Conservation (phyloP, 306 rosid species). For the Biancaea sappan region DNA sequence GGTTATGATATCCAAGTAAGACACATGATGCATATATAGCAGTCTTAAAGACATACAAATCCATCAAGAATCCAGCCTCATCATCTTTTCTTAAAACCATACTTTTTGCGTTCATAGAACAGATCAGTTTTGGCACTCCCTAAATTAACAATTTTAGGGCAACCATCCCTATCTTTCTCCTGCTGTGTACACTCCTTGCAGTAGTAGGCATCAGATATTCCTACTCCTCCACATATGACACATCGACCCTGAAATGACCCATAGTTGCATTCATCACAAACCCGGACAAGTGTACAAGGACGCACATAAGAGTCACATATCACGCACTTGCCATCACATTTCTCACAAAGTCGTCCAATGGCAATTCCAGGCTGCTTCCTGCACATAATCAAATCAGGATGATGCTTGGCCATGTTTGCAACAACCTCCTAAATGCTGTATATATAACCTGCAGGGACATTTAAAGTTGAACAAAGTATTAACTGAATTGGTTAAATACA, state of each 20-base stretch:
- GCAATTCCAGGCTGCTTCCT: slow-evolving; percentile 90
- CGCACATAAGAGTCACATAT: slow-evolving; percentile 87
- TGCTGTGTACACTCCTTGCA: slow-evolving; percentile 98
- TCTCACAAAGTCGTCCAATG: slow-evolving; percentile 81
- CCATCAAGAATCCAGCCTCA: not conserved
- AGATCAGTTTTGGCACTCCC: slow-evolving; percentile 89
- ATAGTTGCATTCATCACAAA: slow-evolving; percentile 85
- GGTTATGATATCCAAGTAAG: not conserved
- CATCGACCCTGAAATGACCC: slow-evolving; percentile 84
- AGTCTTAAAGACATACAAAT: slow-evolving; percentile 9
- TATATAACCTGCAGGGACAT: slow-evolving; percentile 1
- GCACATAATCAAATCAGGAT: slow-evolving; percentile 93
- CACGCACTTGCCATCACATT: slow-evolving; percentile 89
- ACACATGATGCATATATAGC: slow-evolving; percentile 1
- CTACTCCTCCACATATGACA: slow-evolving; percentile 90
- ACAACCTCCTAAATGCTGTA: slow-evolving; percentile 36
- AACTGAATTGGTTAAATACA: not conserved
- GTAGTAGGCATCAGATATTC: slow-evolving; percentile 91
- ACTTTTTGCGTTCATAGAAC: slow-evolving; percentile 87
- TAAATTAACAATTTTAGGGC: slow-evolving; percentile 89
- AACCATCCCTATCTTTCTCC: slow-evolving; percentile 94
- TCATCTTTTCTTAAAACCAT: slow-evolving; percentile 93
- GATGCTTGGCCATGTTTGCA: slow-evolving; percentile 79
- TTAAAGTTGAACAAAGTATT: not conserved
- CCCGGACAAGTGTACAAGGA: slow-evolving; percentile 90